Evolutionary conservation across 2,329 filamentous ascomycete species (phyloP).

Genomic region (Colletotrichum tropicicola): DNA sequence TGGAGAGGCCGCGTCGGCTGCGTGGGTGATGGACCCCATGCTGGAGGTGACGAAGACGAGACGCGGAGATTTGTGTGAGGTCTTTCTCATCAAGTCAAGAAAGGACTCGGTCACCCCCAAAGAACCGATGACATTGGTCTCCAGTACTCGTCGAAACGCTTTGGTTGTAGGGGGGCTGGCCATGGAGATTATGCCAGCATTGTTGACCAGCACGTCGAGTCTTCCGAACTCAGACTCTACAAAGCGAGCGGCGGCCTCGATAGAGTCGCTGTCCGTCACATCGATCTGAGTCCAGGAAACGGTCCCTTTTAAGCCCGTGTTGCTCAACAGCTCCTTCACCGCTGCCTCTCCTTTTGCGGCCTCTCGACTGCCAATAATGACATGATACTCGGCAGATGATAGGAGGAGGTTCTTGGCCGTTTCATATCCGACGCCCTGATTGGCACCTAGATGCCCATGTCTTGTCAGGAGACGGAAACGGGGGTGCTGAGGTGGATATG

Average conservation of each 20-base stretch:
- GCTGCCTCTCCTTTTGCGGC: slow-evolving; percentile 34
- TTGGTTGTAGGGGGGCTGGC: slow-evolving; percentile 30
- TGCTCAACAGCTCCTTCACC: not conserved
- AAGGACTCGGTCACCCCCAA: slow-evolving; percentile 37
- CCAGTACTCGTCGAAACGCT: not conserved
- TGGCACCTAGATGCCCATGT: too few species aligned
- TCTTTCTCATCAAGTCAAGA: slow-evolving; percentile 38
- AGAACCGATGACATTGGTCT: slow-evolving; percentile 43
- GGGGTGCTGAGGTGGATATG: too few species aligned
- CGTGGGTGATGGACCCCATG: slow-evolving; percentile 42
- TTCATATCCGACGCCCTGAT: not conserved
- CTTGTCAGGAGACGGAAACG: too few species aligned
- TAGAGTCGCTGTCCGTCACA: slow-evolving; percentile 37
- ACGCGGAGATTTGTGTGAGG: slow-evolving; percentile 40
- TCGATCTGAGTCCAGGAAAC: slow-evolving; percentile 35
- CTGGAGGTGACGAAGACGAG: slow-evolving; percentile 48
- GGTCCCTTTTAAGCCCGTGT: slow-evolving; percentile 7
- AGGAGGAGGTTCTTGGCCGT: not conserved
- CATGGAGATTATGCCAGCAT: slow-evolving; percentile 37
- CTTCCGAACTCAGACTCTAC: slow-evolving; percentile 35
- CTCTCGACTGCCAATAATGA: slow-evolving; percentile 43
- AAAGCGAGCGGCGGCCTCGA: slow-evolving; percentile 33
- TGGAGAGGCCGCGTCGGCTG: slow-evolving; percentile 36
- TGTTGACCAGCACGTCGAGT: slow-evolving; percentile 46
- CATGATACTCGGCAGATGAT: slow-evolving; percentile 35